Base-by-base conservation (phyloP, 345 rosid species). In the Salix viminalis region DNA sequence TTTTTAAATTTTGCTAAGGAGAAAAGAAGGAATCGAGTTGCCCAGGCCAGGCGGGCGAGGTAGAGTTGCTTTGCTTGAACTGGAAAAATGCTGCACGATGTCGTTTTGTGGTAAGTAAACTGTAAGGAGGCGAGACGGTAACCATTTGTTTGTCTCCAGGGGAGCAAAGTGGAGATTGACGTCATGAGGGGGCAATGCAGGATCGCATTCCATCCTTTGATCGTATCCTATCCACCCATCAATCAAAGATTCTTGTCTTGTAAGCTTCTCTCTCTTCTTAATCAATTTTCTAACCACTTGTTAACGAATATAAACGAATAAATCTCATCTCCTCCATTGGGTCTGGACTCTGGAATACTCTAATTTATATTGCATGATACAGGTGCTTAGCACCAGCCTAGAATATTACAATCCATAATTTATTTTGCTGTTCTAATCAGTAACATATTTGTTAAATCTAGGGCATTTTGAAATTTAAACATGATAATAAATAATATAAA, bases 11-110 rank as follows among this genome's bases (percentile, higher is more conserved):
- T 65, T 65, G 69, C 13, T 16, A 28, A 28, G 18, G 41, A 32
- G 39, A 65, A 32, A 65, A 65, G 37, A 65, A 26, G 7, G 23
- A 42, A 70, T 70, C 61, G 19, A 48, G 12, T 28, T 15, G 73
- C 24, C 61, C 39, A 30, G 56, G 73, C 26, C 48, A 37, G 41
- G 54, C 3, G 48, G 65, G 52, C 0, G 30, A 19, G 13, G 44
- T 42, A 65, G 46, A 54, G 23, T 54, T 54, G 42, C 48, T 34
- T 65, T 18, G 32, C 32, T 60, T 61, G 76, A 60, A 15, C 23
- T 10, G n/a, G 36, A 23, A 16, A 60, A 50, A 60, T 60, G 50
- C 77, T 32, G 16, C 65, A 74, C 77, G 71, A 21, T 74, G 77
- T 65, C 77, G 64, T 74, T 52, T 52, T 2, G 60, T 7, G 23